A percentile compares a stretch with the other conserved stretches of the same genome.
Conservation (phyloP, 192 early-diverging fungal species). For the Linnemannia exigua region DNA sequence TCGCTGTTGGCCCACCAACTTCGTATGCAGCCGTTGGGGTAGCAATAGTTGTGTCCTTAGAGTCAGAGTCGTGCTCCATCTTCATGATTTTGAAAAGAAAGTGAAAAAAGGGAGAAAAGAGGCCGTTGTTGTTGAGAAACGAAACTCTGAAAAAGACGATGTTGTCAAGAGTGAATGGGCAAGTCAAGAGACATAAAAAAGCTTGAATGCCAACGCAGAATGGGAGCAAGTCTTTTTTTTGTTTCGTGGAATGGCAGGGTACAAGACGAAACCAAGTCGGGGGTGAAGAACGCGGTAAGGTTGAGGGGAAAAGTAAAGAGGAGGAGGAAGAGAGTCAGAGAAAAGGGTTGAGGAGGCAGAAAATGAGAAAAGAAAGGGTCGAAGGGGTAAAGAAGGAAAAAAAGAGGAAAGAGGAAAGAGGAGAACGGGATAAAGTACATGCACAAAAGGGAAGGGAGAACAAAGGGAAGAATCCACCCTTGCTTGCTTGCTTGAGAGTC, state of each 20-base stretch:
- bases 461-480: background rate
- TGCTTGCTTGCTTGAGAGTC: background rate
- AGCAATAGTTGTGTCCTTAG: background rate
- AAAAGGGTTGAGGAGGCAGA: background rate
- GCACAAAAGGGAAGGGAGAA: background rate
- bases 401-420: background rate
- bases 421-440: background rate
- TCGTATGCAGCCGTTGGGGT: background rate
- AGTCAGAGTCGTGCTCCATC: slow-evolving; percentile 17
- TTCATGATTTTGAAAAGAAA: slow-evolving; percentile 7
- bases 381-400: background rate
- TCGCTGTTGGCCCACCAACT: background rate
- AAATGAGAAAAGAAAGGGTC: slow-evolving; percentile 7
- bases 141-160: background rate
- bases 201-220: background rate
- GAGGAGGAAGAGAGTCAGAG: background rate
- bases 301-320: slow-evolving; percentile 7
- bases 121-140: background rate
- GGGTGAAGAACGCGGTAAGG: background rate
- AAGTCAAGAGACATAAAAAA: background rate
- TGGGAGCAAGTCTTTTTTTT: background rate
- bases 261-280: background rate
- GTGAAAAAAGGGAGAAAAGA: background rate
- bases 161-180: background rate
- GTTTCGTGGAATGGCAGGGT: background rate